A percentile compares a stretch with the other conserved stretches of the same genome.
These are phyloP conservation scores for Geotrichum phurueaensis DNA, from an alignment of 1,139 yeast genomes.

Conservation along the genomic window DNA sequence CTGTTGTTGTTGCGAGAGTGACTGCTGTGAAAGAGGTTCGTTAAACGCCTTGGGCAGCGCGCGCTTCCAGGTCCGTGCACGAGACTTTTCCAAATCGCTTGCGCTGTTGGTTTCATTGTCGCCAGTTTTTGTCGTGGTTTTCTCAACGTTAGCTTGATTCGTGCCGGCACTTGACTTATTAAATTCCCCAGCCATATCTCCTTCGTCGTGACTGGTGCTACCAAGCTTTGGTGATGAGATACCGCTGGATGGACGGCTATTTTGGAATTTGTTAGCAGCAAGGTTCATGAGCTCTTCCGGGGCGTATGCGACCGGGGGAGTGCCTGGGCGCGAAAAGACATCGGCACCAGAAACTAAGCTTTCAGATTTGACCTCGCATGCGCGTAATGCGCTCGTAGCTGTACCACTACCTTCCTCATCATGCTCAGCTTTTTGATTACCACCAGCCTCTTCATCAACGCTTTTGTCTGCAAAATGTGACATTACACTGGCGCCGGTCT, in stretches of 20 bases:
- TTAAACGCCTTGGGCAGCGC: conserved; percentile 10
- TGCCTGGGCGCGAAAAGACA: conserved; percentile 26
- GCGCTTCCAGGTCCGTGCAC: conserved; percentile 15
- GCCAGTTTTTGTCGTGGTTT: not conserved
- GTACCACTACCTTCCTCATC: not conserved
- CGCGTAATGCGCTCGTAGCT: not conserved
- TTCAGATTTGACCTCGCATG: not conserved
- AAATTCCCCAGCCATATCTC: not conserved
- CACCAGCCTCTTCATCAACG: not conserved
- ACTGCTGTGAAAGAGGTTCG: not conserved
- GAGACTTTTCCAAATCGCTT: not conserved
- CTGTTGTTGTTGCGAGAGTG: not conserved
- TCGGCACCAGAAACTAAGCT: conserved; percentile 11
- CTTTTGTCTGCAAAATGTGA: not conserved
- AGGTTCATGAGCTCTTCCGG: conserved; percentile 25
- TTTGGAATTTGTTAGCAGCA: conserved; percentile 14
- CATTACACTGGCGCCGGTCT: conserved; percentile 8
- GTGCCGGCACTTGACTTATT: not conserved
- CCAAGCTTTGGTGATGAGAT: not conserved
- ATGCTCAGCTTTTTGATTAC: not conserved
- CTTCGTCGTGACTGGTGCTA: not conserved
- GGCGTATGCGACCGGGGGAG: conserved; percentile 26
- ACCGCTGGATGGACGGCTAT: conserved; percentile 1
- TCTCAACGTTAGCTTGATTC: not conserved
- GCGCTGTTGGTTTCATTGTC: not conserved